phyloP scores from a whole-genome alignment of 2,329 filamentous ascomycete species.

The Botrytis squamosa region DNA sequence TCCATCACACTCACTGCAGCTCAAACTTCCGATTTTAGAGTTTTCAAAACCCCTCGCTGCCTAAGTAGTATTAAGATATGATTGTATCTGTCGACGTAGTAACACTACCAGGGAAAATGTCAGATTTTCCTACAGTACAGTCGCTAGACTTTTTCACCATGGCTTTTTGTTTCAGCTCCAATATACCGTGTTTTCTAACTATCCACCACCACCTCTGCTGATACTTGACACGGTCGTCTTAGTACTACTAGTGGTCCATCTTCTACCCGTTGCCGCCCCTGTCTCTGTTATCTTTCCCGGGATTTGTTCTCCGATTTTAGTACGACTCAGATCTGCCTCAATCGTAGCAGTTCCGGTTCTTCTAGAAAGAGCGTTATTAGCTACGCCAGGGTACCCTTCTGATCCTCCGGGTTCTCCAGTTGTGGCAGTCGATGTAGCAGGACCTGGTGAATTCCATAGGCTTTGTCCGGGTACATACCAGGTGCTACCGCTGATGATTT shows the following conservation, averaged over 20 bases:
- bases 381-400: background rate
- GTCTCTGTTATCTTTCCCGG: background rate
- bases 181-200: background rate
- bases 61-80: background rate
- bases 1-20: background rate
- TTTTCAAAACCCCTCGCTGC: background rate
- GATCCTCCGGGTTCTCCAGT: too few species aligned
- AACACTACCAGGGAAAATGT: background rate
- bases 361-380: background rate
- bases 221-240: background rate
- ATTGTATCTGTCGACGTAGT: background rate
- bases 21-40: background rate
- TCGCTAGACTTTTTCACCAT: background rate
- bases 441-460: background rate
- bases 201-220: background rate
- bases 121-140: background rate
- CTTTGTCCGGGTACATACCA: background rate
- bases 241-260: background rate
- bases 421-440: background rate
- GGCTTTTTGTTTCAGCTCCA: background rate
- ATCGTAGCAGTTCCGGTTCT: background rate
- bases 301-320: background rate
- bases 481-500: background rate
- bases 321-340: too few species aligned
- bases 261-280: background rate